Percentiles rank a stretch among this genome's conserved stretches.
These are phyloP conservation scores for Aspergillus bertholletiae DNA, from an alignment of 495 filamentous ascomycete genomes.

Conservation along the genomic window DNA sequence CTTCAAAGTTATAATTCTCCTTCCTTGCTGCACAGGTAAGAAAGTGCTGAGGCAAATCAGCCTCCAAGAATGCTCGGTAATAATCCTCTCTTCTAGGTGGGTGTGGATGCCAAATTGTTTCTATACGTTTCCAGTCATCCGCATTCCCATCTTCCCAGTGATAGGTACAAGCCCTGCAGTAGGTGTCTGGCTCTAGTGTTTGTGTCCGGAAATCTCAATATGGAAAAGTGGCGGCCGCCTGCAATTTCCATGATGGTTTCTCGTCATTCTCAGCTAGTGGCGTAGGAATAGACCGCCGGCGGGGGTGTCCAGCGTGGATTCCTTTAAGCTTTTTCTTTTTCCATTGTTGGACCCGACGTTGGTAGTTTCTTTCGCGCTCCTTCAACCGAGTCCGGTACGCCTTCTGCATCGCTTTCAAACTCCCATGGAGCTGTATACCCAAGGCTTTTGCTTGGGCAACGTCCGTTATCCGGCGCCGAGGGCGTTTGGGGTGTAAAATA, in stretches of 20 bases:
- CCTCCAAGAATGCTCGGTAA: constrained; percentile 10
- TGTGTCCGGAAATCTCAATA: constrained; percentile 11
- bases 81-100: neutral
- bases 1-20: neutral
- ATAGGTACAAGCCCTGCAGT: constrained; percentile 15
- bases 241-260: neutral
- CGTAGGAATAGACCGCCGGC: neutral
- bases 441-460: constrained; percentile 5
- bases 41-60: constrained; percentile 13
- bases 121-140: neutral
- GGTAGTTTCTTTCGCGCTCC: neutral
- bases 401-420: neutral
- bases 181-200: constrained; percentile 9
- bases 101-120: neutral
- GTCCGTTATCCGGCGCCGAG: neutral
- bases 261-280: neutral
- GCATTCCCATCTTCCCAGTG: constrained; percentile 3
- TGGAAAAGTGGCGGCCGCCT: constrained; percentile 6
- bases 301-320: neutral
- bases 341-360: neutral
- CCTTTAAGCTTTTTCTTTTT: neutral
- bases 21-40: neutral
- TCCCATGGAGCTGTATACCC: constrained; percentile 5
- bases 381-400: neutral
- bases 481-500: neutral